Evolutionary conservation across 1,284 basidiomycete genomes (phyloP), one percentile per base, ranked within the genome.

Genomic region (Mixia osmundae): DNA sequence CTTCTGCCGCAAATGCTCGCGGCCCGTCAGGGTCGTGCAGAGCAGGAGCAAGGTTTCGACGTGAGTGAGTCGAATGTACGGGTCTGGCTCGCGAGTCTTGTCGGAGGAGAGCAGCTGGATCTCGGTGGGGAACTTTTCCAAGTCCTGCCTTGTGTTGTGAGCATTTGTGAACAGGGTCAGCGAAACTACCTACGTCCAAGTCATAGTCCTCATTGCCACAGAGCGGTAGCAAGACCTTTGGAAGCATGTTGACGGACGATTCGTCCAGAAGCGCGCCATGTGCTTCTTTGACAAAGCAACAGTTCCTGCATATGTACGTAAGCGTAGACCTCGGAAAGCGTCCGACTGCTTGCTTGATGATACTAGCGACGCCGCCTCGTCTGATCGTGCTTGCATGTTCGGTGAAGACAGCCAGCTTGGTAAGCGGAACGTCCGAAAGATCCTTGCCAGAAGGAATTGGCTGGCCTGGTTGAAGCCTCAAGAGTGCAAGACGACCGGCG

Each of bases 191-290:
- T 45, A 76, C 78, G 46, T 89, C 83, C 2, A 85, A 63, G 42
- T 89, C 80, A 43, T 79, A 72, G 55, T 95, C 89, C 55, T 94
- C 85, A 1, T 83, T 76, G 4, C 87, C 87, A 43, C 87, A 85
- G 3, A 99, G 65, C 0, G 89, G 89, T 3, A 89, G 66, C 1
- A 97, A 63, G 8, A 99, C 63, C 49, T 71, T 76, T 0, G 78
- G 73, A 4, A 91, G 61, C 5, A 75, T 67, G 54, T 82, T 75
- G 33, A 89, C 70, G 35, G 38, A 41, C 5, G 47, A 47, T 7
- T 39, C 33, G 9, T 38, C 33, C 3, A 48, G 31, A 15, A 47
- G 42, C 1, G 40, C 43, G 25, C 44, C 42, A 33, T 52, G 52
- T 74, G 75, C n/a, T 65, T 61, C 18, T 2, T 63, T 64, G 7